Evolutionary conservation across 2,329 filamentous ascomycete genomes (phyloP).

Genomic region (Fusarium solani-melongenae): DNA sequence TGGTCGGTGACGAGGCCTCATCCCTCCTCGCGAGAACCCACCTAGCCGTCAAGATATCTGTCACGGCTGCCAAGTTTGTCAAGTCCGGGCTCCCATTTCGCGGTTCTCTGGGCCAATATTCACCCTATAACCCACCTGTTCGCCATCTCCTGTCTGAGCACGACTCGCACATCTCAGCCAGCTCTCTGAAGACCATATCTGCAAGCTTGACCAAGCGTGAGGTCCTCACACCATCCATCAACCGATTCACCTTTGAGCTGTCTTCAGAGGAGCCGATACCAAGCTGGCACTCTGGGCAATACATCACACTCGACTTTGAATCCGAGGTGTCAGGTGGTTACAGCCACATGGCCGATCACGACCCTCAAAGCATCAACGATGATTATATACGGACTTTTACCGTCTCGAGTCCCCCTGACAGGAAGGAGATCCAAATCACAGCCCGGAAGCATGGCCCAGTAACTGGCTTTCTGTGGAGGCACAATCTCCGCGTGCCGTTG

Average conservation of each 20-base stretch:
- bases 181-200: constrained; percentile 33
- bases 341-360: constrained; percentile 84
- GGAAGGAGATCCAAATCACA: constrained; percentile 75
- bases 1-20: constrained; percentile 72
- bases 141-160: constrained; percentile 72
- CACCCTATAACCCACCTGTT: constrained; percentile 83
- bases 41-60: constrained; percentile 75
- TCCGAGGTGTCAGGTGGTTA: constrained; percentile 78
- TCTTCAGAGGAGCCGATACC: constrained; percentile 33
- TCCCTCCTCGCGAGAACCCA: constrained; percentile 75
- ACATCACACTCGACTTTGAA: constrained; percentile 80
- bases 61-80: constrained; percentile 72
- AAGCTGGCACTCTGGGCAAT: constrained; percentile 76
- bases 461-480: constrained; percentile 72
- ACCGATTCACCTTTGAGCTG: constrained; percentile 67
- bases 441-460: constrained; percentile 75
- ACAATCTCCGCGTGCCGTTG: constrained; percentile 64
- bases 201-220: constrained; percentile 71
- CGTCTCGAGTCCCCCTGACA: constrained; percentile 69
- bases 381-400: constrained; percentile 89
- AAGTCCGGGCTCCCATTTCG: constrained; percentile 74
- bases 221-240: constrained; percentile 72
- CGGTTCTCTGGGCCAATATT: constrained; percentile 67
- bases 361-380: constrained; percentile 84
- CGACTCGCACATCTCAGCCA: constrained; percentile 26